Evolutionary conservation across 768 basidiomycete genomes (phyloP).

Genomic region (Filobasidium wieringae): DNA sequence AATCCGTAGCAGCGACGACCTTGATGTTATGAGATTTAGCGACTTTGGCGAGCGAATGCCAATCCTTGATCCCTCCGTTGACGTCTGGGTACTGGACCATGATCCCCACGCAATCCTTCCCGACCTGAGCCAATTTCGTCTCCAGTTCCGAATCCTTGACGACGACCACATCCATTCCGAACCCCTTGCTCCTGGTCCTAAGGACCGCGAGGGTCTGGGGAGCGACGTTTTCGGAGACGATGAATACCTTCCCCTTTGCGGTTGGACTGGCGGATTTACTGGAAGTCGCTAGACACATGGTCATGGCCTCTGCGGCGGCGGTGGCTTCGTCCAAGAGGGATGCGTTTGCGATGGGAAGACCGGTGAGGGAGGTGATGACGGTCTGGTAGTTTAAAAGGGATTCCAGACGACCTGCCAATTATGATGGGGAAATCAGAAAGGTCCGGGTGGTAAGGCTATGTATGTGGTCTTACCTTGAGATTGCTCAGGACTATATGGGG

Average conservation of each 20-base stretch:
- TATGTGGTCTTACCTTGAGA: conserved; percentile 61
- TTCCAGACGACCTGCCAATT: conserved; percentile 70
- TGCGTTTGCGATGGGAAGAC: conserved; percentile 91
- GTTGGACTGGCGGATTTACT: conserved; percentile 26
- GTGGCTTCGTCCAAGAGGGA: conserved; percentile 91
- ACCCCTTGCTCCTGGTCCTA: conserved; percentile 79
- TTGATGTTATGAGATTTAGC: conserved; percentile 68
- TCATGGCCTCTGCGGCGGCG: conserved; percentile 91
- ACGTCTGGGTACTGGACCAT: conserved; percentile 91
- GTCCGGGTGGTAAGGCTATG: not conserved
- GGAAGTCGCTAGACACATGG: conserved; percentile 65
- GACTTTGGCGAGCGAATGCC: conserved; percentile 50
- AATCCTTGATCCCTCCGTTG: conserved; percentile 70
- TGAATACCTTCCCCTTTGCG: conserved; percentile 69
- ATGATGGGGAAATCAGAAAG: not conserved
- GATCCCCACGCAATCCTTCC: conserved; percentile 53
- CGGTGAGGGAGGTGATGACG: conserved; percentile 85
- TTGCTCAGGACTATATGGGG: conserved; percentile 93
- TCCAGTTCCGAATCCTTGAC: conserved; percentile 45
- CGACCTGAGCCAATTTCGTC: conserved; percentile 41
- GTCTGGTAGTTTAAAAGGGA: conserved; percentile 95
- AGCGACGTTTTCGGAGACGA: conserved; percentile 69
- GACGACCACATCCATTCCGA: conserved; percentile 70
- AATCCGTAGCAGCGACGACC: conserved; percentile 77
- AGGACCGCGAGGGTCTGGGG: conserved; percentile 87